These are phyloP conservation scores for Pythium pyrilobum DNA, from an alignment of 352 stramenopile genomes.

Conservation along the genomic window DNA sequence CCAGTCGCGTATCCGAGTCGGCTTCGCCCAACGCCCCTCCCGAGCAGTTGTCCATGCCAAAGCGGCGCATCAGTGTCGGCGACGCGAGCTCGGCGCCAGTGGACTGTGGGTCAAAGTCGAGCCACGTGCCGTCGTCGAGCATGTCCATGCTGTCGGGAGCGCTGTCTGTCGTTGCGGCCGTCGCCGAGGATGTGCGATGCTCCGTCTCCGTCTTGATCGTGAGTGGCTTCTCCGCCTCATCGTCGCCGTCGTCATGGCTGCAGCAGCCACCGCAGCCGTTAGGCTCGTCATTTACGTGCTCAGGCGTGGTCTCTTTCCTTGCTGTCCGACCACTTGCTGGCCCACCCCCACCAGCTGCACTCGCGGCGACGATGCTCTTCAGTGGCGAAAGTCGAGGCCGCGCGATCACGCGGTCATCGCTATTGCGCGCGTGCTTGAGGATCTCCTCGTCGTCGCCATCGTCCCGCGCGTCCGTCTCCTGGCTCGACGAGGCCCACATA, in stretches of 20 bases:
- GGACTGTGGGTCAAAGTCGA: slow-evolving; percentile 20
- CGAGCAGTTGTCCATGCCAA: not conserved
- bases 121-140: slow-evolving; percentile 22
- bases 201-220: slow-evolving; percentile 15
- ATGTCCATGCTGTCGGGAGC: slow-evolving; percentile 19
- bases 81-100: slow-evolving; percentile 13
- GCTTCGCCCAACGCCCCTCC: too few species aligned
- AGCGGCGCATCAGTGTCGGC: slow-evolving; percentile 19
- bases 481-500: slow-evolving; percentile 15
- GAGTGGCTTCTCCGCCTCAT: not conserved
- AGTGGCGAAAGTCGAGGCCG: not conserved
- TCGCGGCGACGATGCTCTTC: not conserved
- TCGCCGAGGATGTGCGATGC: not conserved
- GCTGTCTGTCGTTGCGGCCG: slow-evolving; percentile 1
- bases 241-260: slow-evolving; percentile 12
- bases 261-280: slow-evolving; percentile 11
- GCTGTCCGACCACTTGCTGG: not conserved
- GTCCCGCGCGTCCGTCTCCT: not conserved
- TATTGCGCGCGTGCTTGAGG: not conserved
- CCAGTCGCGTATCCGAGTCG: slow-evolving; percentile 2
- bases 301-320: slow-evolving; percentile 14
- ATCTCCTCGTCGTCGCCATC: slow-evolving; percentile 2
- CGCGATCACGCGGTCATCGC: slow-evolving; percentile 3
- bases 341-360: not conserved
- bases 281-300: slow-evolving; percentile 9